Percentiles rank a stretch among this genome's conserved stretches.
Evolutionary conservation across 345 rosid genomes (phyloP).

Genomic region (Mallotus nudiflorus): DNA sequence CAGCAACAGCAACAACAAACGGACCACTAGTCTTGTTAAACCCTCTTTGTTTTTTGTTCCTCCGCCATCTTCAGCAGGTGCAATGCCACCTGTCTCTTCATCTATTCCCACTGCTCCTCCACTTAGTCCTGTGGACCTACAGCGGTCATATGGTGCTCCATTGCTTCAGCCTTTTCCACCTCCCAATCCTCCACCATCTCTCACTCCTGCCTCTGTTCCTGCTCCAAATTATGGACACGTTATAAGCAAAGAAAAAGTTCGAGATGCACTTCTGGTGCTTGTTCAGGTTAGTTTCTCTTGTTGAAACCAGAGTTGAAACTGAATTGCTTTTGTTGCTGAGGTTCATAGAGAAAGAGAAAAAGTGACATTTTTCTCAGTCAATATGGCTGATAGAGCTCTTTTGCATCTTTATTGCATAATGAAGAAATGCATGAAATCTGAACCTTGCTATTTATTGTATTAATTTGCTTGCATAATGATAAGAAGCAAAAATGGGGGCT

Average conservation of each 20-base stretch:
- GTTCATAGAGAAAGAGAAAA: neutral
- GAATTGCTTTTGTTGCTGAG: neutral
- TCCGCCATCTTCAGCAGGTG: conserved; percentile 38
- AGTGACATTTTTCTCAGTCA: neutral
- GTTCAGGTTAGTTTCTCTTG: conserved; percentile 60
- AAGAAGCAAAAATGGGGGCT: neutral
- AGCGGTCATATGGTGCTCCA: conserved; percentile 76
- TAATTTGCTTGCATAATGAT: neutral
- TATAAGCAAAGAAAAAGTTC: conserved; percentile 72
- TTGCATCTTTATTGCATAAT: neutral
- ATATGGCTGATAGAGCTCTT: neutral
- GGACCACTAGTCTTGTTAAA: conserved; percentile 56
- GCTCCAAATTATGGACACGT: conserved; percentile 42
- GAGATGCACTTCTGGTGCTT: conserved; percentile 69
- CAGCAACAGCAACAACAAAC: too few relatives aligned
- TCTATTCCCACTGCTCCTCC: conserved; percentile 61
- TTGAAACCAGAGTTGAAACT: conserved; percentile 5
- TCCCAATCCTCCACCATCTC: conserved; percentile 84
- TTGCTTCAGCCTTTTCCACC: conserved; percentile 96
- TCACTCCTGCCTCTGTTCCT: conserved; percentile 53
- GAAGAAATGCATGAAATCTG: neutral
- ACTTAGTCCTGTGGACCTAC: conserved; percentile 51
- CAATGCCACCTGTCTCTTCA: conserved; percentile 48
- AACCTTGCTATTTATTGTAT: neutral
- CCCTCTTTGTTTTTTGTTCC: conserved; percentile 70